Base-by-base conservation (phyloP, 2,329 filamentous ascomycete genomes). In the Thelonectria olida region DNA sequence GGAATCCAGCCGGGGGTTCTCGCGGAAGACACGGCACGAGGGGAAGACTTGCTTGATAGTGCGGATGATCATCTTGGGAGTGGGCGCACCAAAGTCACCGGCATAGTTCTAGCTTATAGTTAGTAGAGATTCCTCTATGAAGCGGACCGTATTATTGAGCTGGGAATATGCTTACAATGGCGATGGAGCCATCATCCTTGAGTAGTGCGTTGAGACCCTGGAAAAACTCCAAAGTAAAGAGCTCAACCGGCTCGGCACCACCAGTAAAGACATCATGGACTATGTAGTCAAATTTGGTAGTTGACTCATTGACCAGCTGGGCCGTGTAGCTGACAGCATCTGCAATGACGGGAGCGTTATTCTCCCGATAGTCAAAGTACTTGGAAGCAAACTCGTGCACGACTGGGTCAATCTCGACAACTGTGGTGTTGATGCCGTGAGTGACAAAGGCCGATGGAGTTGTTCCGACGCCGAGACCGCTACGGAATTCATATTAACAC, bases 221-320 rank as follows among this genome's bases (percentile, higher is more conserved):
- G 42, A 99, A 79, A 72, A 99, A 98, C 69, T 96, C 90, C 5
- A 89, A 76, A 0, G 94, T 98, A 78, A 99, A 99, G 7, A 99
- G 86, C 7, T 89, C 83, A 3, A 94, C 88, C 1, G 96, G 96
- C 76, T 98, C 96, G 0, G 93, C 94, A 53, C 96, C 96, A 22
- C 96, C 96, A 1, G 96, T 99, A 76, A 99, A 99, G 22, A 99
- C 96, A 69, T 99, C 96, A 76, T 99, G 96, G 54, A 99, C 85
- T 72, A 99, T 96, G 80, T 97, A 98, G 79, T 97, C 90, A 75
- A 91, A 99, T 25, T 82, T 82, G 47, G 81, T 75, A 7, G 78
- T 75, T 58, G 80, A 70, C 25, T 78, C 68, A 51, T 78, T 72
- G 55, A 80, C 80, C 48, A 84, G 73, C 53, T 78, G 72, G 45